Conservation (phyloP, 495 filamentous ascomycete species). For the Talaromyces stipitatus region DNA sequence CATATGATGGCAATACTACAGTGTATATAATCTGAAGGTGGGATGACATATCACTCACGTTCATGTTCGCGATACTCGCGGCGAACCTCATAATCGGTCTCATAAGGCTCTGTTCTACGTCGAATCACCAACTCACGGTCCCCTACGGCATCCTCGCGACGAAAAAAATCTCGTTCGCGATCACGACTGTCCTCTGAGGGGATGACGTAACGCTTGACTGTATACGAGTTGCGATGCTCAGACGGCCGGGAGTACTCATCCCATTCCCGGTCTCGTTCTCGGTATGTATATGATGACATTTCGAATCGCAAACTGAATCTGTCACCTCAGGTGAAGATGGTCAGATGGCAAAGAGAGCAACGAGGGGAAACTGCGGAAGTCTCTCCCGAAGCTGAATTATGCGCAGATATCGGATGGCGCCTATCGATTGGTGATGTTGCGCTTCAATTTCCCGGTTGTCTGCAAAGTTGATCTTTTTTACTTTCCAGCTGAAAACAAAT, state of each 20-base stretch:
- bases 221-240: conserved; percentile 29
- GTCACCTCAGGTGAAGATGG: neutral
- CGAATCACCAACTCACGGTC: conserved; percentile 44
- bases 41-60: conserved; percentile 26
- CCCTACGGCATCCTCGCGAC: conserved; percentile 29
- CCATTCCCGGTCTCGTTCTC: conserved; percentile 40
- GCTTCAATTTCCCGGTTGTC: neutral
- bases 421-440: neutral
- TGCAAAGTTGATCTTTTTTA: neutral
- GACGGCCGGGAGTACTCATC: conserved; percentile 16
- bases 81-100: conserved; percentile 34
- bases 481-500: neutral
- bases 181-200: conserved; percentile 35
- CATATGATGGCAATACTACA: neutral
- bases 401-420: neutral
- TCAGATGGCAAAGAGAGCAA: neutral
- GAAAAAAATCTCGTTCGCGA: conserved; percentile 28
- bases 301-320: neutral
- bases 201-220: conserved; percentile 46
- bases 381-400: neutral
- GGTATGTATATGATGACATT: conserved; percentile 41
- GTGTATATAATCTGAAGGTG: too few relatives aligned
- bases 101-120: conserved; percentile 36
- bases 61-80: conserved; percentile 45
- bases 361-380: neutral